Base-by-base conservation (phyloP, 352 stramenopile genomes). In the Globisporangium takayamanum region DNA sequence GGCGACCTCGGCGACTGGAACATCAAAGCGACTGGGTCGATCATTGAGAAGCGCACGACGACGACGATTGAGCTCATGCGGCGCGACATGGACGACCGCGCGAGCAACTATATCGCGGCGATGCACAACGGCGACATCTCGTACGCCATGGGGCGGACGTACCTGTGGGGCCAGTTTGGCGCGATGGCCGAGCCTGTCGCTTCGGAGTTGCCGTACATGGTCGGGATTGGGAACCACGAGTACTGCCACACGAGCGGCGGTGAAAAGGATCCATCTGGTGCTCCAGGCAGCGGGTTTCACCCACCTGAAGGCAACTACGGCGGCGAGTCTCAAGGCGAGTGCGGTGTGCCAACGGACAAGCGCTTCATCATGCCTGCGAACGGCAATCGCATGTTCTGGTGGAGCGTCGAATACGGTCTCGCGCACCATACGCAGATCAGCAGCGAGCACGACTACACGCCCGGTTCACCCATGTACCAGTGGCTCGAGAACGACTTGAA, bases 381-480 rank as follows among this genome's bases (percentile, higher is more conserved):
- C 37, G 70, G 72, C 49, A 83, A 81, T 42, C 57, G 60, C 18
- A 64, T 80, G 0, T 82, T 74, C 50, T 86, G 74, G 71, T 86
- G 81, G 66, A 82, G 72, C 51, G 72, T 75, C 53, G 66, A 83
- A 41, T 68, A 61, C 0, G 76, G 76, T 1, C 64, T 86, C 30
- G 62, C 56, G 30, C 76, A 84, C 44, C 73, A 84, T 53, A 57
- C 66, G 0, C 58, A 84, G 53, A 85, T 98, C 55, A 94, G 80
- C 28, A 91, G 84, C 26, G 94, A 98, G 63, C 90, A 98, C 62
- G 78, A 98, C 69, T 86, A 94, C 66, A 76, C 75, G 1, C 63
- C 60, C 25, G 92, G 88, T 16, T 96, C 88, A 5, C 66, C 66
- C 30, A 94, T 98, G 68, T 92, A 97, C 62, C 62, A 76, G 37